A percentile compares a stretch with the other conserved stretches of the same genome.
phyloP scores from a whole-genome alignment of 208 protist species.

The Trypanosoma vivax region DNA sequence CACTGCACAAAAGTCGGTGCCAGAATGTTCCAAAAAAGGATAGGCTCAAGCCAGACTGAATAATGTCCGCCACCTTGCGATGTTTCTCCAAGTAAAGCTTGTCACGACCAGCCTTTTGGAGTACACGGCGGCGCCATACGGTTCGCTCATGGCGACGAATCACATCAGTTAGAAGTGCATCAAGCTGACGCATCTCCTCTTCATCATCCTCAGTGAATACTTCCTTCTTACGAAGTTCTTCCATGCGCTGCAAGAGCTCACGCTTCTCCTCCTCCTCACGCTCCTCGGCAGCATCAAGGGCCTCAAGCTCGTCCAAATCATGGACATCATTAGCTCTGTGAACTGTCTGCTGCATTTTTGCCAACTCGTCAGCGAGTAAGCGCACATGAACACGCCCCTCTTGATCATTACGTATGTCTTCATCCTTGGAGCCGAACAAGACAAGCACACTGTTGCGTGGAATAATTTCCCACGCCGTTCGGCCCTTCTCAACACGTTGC shows the following conservation, averaged over 20 bases:
- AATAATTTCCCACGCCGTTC: constrained; percentile 60
- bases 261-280: constrained; percentile 55
- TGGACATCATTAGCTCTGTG: constrained; percentile 33
- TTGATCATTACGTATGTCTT: constrained; percentile 20
- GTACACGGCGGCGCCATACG: constrained; percentile 43
- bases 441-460: constrained; percentile 43
- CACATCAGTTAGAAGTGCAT: constrained; percentile 34
- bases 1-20: constrained; percentile 37
- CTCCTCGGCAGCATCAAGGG: constrained; percentile 33
- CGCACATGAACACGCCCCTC: constrained; percentile 42
- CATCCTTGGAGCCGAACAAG: constrained; percentile 45
- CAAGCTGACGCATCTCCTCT: constrained; percentile 68
- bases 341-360: constrained; percentile 28
- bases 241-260: constrained; percentile 43
- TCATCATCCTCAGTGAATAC: constrained; percentile 56
- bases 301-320: constrained; percentile 61
- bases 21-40: constrained; percentile 57
- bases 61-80: constrained; percentile 25
- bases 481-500: constrained; percentile 36
- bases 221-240: constrained; percentile 36
- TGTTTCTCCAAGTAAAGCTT: constrained; percentile 49
- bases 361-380: constrained; percentile 33
- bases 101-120: constrained; percentile 53
- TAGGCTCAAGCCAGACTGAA: constrained; percentile 53
- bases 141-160: constrained; percentile 51